Conservation (phyloP, 805 yeast species). For the Saturnispora sanitii region DNA sequence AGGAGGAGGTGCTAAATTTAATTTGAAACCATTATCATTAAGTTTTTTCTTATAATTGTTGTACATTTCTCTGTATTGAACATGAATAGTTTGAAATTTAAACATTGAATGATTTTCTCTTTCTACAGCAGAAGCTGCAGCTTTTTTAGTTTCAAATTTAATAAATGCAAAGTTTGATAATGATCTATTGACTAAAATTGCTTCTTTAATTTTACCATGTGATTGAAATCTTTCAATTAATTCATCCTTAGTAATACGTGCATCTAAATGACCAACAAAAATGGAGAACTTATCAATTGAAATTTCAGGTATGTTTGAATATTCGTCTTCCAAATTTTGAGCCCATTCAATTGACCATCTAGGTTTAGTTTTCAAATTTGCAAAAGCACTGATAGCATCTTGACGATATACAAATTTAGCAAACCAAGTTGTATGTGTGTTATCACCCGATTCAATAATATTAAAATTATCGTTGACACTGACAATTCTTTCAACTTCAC, state of each 20-base stretch:
- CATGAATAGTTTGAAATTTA: constrained; percentile 68
- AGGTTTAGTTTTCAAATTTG: constrained; percentile 46
- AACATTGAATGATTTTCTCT: constrained; percentile 74
- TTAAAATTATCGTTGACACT: constrained; percentile 30
- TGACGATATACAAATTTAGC: constrained; percentile 72
- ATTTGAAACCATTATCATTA: constrained; percentile 19
- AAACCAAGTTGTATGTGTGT: constrained; percentile 43
- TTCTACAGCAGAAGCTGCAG: constrained; percentile 84
- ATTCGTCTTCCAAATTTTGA: constrained; percentile 56
- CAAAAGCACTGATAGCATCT: constrained; percentile 81
- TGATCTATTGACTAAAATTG: constrained; percentile 44
- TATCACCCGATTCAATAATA: constrained; percentile 11
- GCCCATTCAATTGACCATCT: constrained; percentile 75
- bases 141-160: constrained; percentile 48
- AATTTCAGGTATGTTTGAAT: constrained; percentile 27
- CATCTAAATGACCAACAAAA: constrained; percentile 68
- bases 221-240: constrained; percentile 48
- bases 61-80: constrained; percentile 64
- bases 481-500: constrained; percentile 65
- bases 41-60: constrained; percentile 26
- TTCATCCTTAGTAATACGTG: constrained; percentile 43
- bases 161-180: constrained; percentile 63
- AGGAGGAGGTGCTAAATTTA: constrained; percentile 70
- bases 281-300: constrained; percentile 61
- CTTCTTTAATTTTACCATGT: constrained; percentile 57